Conservation (phyloP, 1,139 yeast genomes). For the Nakaseomyces nivariensis region DNA sequence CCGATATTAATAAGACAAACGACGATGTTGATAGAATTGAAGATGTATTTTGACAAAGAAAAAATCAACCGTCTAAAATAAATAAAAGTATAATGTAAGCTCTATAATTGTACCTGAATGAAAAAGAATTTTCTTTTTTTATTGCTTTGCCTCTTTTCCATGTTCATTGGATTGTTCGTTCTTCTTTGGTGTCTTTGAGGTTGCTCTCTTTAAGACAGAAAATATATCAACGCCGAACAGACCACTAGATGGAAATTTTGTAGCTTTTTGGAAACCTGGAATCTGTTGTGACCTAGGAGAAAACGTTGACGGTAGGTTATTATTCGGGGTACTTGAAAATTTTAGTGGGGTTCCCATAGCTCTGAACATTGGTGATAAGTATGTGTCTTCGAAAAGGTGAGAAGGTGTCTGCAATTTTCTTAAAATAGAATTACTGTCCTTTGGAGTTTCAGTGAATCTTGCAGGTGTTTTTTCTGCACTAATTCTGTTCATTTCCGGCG, state of each 20-base stretch:
- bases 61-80: background rate
- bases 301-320: conserved; percentile 6
- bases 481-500: conserved; percentile 17
- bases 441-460: conserved; percentile 20
- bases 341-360: conserved; percentile 19
- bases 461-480: conserved; percentile 18
- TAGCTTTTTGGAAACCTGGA: conserved; percentile 7
- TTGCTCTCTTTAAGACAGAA: conserved; percentile 47
- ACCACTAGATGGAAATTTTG: conserved; percentile 29
- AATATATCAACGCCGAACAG: conserved; percentile 49
- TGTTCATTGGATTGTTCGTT: background rate
- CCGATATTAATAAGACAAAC: background rate
- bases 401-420: conserved; percentile 30
- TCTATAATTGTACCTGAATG: background rate
- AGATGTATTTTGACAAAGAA: background rate
- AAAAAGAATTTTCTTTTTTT: too few relatives aligned
- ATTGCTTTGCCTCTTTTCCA: too few relatives aligned
- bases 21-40: background rate
- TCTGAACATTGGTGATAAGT: conserved; percentile 26
- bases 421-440: conserved; percentile 17
- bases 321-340: conserved; percentile 13
- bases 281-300: conserved; percentile 14
- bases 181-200: conserved; percentile 9
- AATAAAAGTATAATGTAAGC: background rate
- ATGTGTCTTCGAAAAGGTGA: conserved; percentile 27